Percentiles rank a stretch among this genome's conserved stretches.
Evolutionary conservation across 495 filamentous ascomycete species (phyloP).

Genomic region (Aspergillus bertholletiae): DNA sequence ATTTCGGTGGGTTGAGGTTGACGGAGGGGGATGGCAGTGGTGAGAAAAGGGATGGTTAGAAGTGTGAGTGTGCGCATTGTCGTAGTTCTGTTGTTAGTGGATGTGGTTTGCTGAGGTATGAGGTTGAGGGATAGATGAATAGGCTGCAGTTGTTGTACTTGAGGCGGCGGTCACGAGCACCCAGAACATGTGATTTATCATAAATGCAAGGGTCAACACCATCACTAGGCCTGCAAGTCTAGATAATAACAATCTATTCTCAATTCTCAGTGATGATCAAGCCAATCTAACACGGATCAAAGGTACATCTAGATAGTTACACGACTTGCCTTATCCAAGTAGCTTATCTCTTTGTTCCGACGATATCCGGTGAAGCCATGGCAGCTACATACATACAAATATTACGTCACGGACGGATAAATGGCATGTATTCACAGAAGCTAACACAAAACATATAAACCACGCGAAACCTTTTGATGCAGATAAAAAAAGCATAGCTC

Average conservation of each 20-base stretch:
- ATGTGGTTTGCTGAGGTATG: background rate
- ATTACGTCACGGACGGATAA: background rate
- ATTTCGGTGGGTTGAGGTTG: constrained; percentile 14
- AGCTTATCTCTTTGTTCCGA: background rate
- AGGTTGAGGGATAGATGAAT: background rate
- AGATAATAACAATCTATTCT: too few species aligned
- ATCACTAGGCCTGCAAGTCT: too few species aligned
- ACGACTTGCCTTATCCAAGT: background rate
- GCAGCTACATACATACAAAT: constrained; percentile 12
- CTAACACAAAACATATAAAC: background rate
- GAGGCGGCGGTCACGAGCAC: background rate
- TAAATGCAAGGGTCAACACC: too few species aligned
- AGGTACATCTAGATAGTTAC: too few species aligned
- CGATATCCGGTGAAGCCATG: background rate
- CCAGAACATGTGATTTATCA: background rate
- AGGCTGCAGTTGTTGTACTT: background rate
- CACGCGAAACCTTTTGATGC: background rate
- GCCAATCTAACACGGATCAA: too few species aligned
- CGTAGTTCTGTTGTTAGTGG: background rate
- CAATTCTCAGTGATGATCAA: too few species aligned
- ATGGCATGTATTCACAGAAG: background rate
- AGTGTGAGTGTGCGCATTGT: constrained; percentile 9
- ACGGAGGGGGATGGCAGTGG: constrained; percentile 17
- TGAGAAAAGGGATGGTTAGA: constrained; percentile 12
- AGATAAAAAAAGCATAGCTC: constrained; percentile 6